Base-by-base conservation (phyloP, 306 rosid species). In the Castanopsis chinensis region DNA sequence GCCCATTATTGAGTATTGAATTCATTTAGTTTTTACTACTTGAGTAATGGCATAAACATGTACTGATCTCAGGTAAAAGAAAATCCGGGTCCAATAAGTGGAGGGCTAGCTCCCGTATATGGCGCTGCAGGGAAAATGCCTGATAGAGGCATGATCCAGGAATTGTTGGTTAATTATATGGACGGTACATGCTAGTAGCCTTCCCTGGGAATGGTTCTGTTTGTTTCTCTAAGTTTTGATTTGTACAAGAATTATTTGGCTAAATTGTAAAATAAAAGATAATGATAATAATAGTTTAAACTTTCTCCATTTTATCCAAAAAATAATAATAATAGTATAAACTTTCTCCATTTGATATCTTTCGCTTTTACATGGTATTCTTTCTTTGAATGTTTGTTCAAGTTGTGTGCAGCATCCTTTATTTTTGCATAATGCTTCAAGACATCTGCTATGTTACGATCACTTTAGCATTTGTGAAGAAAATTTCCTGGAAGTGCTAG, bases 91-190 rank as follows among this genome's bases (percentile, higher is more conserved):
- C 97, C 97, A 20, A 74, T 92, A 80, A 92, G 76, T 41, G 99
- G 99, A 80, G 99, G 99, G 53, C 85, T 92, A 19, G 97, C 99
- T 72, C 97, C 99, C 51, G 83, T 94, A 81, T 94, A 94, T 76
- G 99, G 99, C 0, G 99, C 99, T 69, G 99, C 99, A 19, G 99
- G 96, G 86, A 92, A 82, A 88, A 92, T 94, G 90, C 97, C 99
- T 41, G 99, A 94, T 73, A 88, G 99, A 85, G 93, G 81, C 68
- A 91, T 80, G 90, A 93, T 94, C 81, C 88, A 85, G 82, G 98
- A 95, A 20, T 81, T 95, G 90, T 85, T 95, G 80, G 90, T 95
- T 12, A 90, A 91, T 86, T 91, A 71, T 88, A 95, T 95, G 99
- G 99, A 95, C 65, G 87, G 92, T 59, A 74, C 98, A 69, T 95